phyloP scores from a whole-genome alignment of 257 asterid genomes.

The Nicotiana sylvestris region DNA sequence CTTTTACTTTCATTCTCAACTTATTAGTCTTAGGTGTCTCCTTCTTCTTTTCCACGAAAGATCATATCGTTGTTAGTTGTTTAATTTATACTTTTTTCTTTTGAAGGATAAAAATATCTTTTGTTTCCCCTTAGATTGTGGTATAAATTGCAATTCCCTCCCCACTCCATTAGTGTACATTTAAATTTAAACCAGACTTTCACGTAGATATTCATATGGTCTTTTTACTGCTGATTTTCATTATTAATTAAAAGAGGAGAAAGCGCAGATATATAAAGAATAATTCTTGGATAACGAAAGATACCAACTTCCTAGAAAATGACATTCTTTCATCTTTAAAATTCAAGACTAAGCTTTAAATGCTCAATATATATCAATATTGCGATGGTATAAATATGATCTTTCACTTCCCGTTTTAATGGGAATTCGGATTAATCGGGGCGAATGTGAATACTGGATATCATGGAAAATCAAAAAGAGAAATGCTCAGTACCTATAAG shows the following conservation, averaged over 20 bases:
- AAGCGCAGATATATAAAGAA: neutral
- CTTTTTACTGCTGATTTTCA: neutral
- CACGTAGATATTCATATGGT: neutral
- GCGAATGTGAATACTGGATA: no score
- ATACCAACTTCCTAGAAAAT: neutral
- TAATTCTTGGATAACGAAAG: neutral
- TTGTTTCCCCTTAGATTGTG: neutral
- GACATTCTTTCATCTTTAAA: neutral
- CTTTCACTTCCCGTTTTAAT: no score
- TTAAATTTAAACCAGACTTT: neutral
- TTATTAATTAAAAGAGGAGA: neutral
- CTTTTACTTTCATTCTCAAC: no score
- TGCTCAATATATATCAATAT: neutral
- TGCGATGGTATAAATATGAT: no score
- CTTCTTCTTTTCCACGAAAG: no score
- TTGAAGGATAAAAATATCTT: neutral
- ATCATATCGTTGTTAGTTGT: no score
- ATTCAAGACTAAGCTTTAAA: neutral
- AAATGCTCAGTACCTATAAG: no score
- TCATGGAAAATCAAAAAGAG: no score
- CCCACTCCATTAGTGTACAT: neutral
- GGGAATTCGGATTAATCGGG: no score
- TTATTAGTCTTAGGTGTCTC: no score
- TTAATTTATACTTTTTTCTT: no score
- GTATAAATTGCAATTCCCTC: neutral